A percentile compares a stretch with the other conserved stretches of the same genome.
phyloP scores from a whole-genome alignment of 179 eudicot species.

The Camellia oleifera region DNA sequence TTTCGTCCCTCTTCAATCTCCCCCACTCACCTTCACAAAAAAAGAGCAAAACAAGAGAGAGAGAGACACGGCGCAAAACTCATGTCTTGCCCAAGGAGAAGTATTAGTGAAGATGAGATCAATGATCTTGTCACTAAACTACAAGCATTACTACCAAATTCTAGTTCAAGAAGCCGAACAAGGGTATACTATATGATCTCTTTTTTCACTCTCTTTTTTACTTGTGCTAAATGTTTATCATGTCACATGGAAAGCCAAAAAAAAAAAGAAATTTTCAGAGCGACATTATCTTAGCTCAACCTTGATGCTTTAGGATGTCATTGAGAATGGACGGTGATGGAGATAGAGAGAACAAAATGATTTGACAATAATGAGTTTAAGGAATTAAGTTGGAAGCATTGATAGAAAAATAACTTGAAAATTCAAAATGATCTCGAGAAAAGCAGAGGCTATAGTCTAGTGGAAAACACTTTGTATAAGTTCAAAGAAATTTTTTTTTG shows the following conservation, averaged over 20 bases:
- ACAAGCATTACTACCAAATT: conserved; percentile 26
- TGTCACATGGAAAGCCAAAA: background rate
- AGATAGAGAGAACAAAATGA: too few species aligned
- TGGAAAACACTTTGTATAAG: background rate
- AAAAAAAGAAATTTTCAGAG: background rate
- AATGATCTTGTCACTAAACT: conserved; percentile 26
- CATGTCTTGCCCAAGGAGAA: conserved; percentile 28
- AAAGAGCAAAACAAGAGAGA: background rate
- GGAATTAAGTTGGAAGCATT: background rate
- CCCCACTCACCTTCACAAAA: background rate
- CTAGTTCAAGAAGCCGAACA: conserved; percentile 18
- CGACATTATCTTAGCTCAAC: background rate
- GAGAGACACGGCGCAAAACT: background rate
- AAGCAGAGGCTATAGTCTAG: background rate
- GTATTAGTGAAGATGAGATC: conserved; percentile 26
- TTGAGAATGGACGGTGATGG: too few species aligned
- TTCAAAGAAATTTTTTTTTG: background rate
- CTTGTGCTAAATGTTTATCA: background rate
- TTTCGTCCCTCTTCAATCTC: background rate
- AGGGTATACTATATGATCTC: conserved; percentile 16
- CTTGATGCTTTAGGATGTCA: background rate
- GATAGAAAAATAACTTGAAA: background rate
- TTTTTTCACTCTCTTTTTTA: background rate
- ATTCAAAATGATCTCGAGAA: background rate
- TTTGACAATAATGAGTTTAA: background rate